Base-by-base conservation (phyloP, 148 eudicot species). In the Polygonum maritimum region DNA sequence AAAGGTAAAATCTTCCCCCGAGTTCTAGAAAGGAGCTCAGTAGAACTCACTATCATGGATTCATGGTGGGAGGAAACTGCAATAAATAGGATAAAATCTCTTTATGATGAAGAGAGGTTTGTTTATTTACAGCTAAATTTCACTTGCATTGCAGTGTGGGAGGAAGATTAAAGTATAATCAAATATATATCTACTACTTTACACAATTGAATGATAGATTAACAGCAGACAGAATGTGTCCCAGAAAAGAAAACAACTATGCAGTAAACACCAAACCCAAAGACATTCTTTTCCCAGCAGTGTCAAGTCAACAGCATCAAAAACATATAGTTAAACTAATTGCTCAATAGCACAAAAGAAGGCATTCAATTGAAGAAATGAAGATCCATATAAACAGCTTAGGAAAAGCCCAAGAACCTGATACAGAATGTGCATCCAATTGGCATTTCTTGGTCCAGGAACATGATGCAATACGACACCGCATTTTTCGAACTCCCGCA, bases 401-500 rank as follows among this genome's bases (percentile, higher is more conserved):
- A 3, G 39, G 73, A 67, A 19, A 48, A 47, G 76, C 1, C 60
- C 26, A 75, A 55, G 65, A 35, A 96, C 99, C 99, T 92, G 97
- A 78, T 90, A 96, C 67, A 96, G 83, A 81, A 96, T 89, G 82
- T 92, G 92, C 89, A 92, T 89, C 99, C 99, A 96, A 79, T 96
- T 96, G 79, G 98, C 97, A 77, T 87, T 89, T 83, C 94, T 87
- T 80, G 99, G 99, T 62, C 99, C 99, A 45, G 91, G 94, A 81
- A 89, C 84, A 80, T 96, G 98, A 69, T 92, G 93, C 75, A 92
- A 76, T 77, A 92, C 83, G 48, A 91, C 84, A 48, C 99, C 99
- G 79, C 97, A 92, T 81, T 92, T 96, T 73, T 96, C 99, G 69
- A 96, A 92, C 87, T 96, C 99, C 83, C 98, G 82, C 81, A 92